Base-by-base conservation (phyloP, 805 yeast species). In the Metschnikowia henanensis region DNA sequence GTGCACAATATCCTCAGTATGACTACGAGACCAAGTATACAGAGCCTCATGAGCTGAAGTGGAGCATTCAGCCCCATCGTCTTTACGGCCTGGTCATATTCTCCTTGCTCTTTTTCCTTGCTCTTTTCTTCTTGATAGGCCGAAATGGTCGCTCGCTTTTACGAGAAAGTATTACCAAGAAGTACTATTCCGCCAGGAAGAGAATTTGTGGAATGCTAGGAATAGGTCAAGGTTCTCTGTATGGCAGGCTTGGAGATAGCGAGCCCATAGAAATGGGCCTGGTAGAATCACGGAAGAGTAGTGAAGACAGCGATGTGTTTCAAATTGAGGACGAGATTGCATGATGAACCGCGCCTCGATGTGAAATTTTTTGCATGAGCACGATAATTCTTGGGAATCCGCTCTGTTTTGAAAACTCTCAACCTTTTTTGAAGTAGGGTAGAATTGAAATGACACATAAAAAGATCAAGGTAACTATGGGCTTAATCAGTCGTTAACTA, bases 31-130 rank as follows among this genome's bases (percentile, higher is more conserved):
- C 59, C 5, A 49, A 52, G 19, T 58, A 57, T 23, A 58, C 59
- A 18, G 59, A 59, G n/a, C 60, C 59, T 18, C 45, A 41, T 17
- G 70, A 62, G 36, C 71, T 65, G 71, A 60, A 66, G 56, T 60
- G 75, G 75, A 52, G 72, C 56, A 56, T 73, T 57, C 67, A 65
- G 41, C 76, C 76, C 1, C 76, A 72, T 49, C 57, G 75, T 18
- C 60, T 69, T 64, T 65, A 65, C 37, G 76, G 76, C 2, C 47
- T 64, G 20, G 39, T 62, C n/a, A 59, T 65, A 5, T 66, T 70
- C 36, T 28, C 53, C 16, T 22, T 58, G 5, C 47, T 70, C 23
- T 26, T 65, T 4, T 43, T 56, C 3, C 49, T 62, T 9, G 59
- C 64, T 3, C 46, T 57, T 3, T 55, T 66, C 59, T 53, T 70